Evolutionary conservation across 2,329 filamentous ascomycete species (phyloP).

Genomic region (Fusarium sp.): DNA sequence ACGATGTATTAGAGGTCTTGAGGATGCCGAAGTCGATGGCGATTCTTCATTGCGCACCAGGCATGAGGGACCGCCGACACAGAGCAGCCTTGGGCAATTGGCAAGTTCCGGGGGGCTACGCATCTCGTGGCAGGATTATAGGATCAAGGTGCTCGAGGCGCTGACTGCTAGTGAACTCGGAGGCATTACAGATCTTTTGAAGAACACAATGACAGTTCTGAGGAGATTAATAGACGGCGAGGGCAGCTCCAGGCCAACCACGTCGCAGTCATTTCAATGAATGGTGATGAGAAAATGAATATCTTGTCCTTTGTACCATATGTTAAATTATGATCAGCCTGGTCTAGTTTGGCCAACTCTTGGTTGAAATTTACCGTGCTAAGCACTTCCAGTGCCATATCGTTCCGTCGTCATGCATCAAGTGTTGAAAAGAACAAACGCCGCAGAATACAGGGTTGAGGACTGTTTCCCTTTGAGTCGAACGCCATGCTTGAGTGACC

Average conservation of each 20-base stretch:
- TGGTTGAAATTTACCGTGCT: not conserved
- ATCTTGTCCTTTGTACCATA: not conserved
- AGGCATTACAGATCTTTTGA: constrained; percentile 78
- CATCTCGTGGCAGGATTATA: constrained; percentile 79
- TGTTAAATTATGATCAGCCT: constrained; percentile 14
- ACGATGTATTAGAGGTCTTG: constrained; percentile 63
- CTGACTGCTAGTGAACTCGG: constrained; percentile 71
- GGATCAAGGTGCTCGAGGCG: constrained; percentile 75
- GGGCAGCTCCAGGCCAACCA: constrained; percentile 33
- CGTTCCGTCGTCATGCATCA: constrained; percentile 21
- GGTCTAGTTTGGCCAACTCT: constrained; percentile 47
- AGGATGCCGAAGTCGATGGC: constrained; percentile 62
- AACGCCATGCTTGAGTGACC: constrained; percentile 35
- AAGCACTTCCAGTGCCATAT: constrained; percentile 5
- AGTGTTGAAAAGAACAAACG: constrained; percentile 46
- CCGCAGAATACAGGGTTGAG: constrained; percentile 49
- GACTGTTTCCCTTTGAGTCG: constrained; percentile 40
- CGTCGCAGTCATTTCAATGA: constrained; percentile 10
- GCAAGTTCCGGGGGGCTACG: constrained; percentile 72
- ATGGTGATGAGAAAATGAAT: not conserved
- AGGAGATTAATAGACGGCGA: constrained; percentile 59
- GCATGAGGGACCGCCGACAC: constrained; percentile 76
- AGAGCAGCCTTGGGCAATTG: constrained; percentile 71
- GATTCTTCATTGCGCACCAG: constrained; percentile 56
- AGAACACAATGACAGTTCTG: constrained; percentile 82